Evolutionary conservation across 73 alveolate species (phyloP).

Genomic region (Tetrahymena elliotti): DNA sequence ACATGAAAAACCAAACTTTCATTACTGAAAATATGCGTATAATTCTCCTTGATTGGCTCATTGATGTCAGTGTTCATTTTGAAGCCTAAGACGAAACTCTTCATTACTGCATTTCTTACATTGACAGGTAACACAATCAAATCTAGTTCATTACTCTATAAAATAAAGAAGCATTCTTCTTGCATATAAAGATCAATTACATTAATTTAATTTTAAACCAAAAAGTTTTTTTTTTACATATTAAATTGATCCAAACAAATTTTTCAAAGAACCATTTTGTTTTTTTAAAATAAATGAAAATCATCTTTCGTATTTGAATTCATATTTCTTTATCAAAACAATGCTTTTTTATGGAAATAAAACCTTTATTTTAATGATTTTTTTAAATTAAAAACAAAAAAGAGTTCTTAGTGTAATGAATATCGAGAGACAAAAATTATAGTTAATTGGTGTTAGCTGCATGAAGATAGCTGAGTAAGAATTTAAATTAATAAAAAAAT

Average conservation of each 20-base stretch:
- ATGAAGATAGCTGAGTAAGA: conserved; percentile 86
- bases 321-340: too few relatives aligned
- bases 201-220: too few relatives aligned
- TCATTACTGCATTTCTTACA: conserved; percentile 32
- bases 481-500: not conserved
- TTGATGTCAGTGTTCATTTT: conserved; percentile 92
- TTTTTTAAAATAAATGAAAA: too few relatives aligned
- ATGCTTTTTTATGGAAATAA: too few relatives aligned
- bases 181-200: too few relatives aligned
- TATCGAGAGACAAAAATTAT: conserved; percentile 63
- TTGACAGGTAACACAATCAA: not conserved
- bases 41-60: conserved; percentile 92
- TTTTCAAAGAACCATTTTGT: too few relatives aligned
- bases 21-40: conserved; percentile 83
- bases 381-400: conserved; percentile 55
- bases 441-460: conserved; percentile 94
- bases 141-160: too few relatives aligned
- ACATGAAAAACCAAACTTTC: conserved; percentile 46
- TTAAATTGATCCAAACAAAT: too few relatives aligned
- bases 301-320: too few relatives aligned
- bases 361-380: too few relatives aligned
- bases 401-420: conserved; percentile 57
- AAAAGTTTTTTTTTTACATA: too few relatives aligned
- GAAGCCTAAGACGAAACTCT: conserved; percentile 88
- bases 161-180: too few relatives aligned